These are phyloP conservation scores for Glycine latifolia DNA, from an alignment of 306 rosid genomes.

Conservation along the genomic window DNA sequence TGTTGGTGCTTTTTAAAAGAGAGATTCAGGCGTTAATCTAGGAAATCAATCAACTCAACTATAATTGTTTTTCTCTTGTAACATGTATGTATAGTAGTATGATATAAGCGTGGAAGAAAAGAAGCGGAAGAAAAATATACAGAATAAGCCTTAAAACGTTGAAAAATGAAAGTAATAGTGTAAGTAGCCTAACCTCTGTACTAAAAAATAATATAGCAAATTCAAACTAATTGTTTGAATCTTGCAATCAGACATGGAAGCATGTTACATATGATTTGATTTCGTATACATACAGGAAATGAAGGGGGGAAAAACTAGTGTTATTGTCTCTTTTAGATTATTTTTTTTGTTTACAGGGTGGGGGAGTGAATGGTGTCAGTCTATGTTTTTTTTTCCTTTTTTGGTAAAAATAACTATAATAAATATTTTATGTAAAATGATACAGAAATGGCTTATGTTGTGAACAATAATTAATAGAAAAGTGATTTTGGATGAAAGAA, in stretches of 20 bases:
- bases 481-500: neutral
- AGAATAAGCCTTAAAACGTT: neutral
- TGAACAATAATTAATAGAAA: neutral
- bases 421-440: neutral
- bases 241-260: too few relatives aligned
- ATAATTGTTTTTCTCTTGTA: constrained; percentile 1
- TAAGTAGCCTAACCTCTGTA: neutral
- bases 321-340: neutral
- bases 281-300: neutral
- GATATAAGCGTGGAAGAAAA: constrained; percentile 24
- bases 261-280: neutral
- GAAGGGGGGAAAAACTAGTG: neutral
- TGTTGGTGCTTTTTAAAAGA: neutral
- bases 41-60: neutral
- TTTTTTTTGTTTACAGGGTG: too few relatives aligned
- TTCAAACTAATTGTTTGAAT: neutral
- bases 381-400: neutral
- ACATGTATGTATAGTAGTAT: neutral
- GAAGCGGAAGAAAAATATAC: neutral
- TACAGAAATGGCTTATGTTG: neutral
- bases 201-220: neutral
- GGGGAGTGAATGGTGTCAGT: too few relatives aligned
- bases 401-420: neutral
- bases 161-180: neutral
- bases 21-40: neutral